These are phyloP conservation scores for Microthyrium microscopicum DNA, from an alignment of 2,329 filamentous ascomycete species.

Conservation along the genomic window DNA sequence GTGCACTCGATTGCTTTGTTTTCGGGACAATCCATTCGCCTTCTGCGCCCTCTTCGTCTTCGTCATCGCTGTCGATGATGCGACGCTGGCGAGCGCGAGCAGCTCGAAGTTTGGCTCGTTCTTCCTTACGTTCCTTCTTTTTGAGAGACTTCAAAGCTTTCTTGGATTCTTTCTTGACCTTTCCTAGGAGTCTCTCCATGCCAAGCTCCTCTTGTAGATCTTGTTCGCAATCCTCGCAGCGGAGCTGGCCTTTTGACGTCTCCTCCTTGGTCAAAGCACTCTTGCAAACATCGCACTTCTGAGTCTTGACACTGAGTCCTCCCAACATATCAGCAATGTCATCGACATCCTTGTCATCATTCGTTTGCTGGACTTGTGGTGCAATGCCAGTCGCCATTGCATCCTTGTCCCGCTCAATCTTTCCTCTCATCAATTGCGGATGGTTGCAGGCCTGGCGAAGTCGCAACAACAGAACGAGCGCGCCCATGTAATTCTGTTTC, in stretches of 20 bases:
- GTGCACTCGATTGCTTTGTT: constrained; percentile 37
- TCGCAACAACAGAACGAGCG: constrained; percentile 77
- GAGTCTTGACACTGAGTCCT: constrained; percentile 60
- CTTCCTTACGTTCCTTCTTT: constrained; percentile 11
- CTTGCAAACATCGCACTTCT: constrained; percentile 73
- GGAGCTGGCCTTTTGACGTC: constrained; percentile 32
- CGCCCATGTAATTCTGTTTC: constrained; percentile 80
- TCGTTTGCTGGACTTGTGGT: constrained; percentile 18
- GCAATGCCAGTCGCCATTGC: constrained; percentile 50
- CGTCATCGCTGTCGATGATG: constrained; percentile 50
- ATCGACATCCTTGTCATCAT: constrained; percentile 52
- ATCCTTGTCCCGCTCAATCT: constrained; percentile 76
- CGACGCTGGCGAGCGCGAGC: constrained; percentile 19
- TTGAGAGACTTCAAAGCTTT: constrained; percentile 11
- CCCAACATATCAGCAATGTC: constrained; percentile 75
- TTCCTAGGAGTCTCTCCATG: too few relatives aligned
- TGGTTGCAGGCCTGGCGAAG: constrained; percentile 92
- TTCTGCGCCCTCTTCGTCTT: constrained; percentile 48
- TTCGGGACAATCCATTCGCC: constrained; percentile 69
- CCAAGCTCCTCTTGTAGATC: constrained; percentile 37
- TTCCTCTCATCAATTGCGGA: constrained; percentile 69
- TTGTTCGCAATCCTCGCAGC: constrained; percentile 58
- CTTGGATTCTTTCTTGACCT: constrained; percentile 14
- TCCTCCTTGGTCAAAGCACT: constrained; percentile 45
- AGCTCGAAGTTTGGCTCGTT: constrained; percentile 10